Percentiles rank a stretch among this genome's conserved stretches.
These are phyloP conservation scores for Aspergillus puulaauensis DNA, from an alignment of 2,329 filamentous ascomycete genomes.

Conservation along the genomic window DNA sequence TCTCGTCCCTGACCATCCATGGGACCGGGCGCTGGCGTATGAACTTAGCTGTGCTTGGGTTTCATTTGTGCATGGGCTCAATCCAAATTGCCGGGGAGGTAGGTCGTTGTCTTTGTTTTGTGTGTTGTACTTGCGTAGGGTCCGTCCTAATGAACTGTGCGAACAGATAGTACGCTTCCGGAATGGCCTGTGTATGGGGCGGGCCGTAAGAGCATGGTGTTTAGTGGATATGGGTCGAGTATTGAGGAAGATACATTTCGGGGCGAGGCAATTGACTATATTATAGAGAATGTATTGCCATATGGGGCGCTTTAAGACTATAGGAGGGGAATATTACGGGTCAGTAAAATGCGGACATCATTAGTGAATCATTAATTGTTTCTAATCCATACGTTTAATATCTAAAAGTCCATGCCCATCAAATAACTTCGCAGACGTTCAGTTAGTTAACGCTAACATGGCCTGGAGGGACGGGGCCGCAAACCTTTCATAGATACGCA, in stretches of 20 bases:
- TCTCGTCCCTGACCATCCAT: background rate
- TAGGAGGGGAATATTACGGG: background rate
- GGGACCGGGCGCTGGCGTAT: background rate
- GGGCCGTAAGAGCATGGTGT: background rate
- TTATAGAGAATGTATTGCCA: background rate
- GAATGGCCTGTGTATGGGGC: background rate
- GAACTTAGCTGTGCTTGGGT: background rate
- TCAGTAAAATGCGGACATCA: background rate
- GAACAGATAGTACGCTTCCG: background rate
- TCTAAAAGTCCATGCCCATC: constrained; percentile 76
- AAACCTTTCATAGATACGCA: constrained; percentile 91
- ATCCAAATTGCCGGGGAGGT: background rate
- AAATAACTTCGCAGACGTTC: constrained; percentile 45
- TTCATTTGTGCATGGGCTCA: background rate
- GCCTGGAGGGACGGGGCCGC: constrained; percentile 16
- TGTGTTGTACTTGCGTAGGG: background rate
- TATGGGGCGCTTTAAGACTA: background rate
- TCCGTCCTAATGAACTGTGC: background rate
- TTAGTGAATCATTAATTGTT: constrained; percentile 27
- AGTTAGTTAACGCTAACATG: background rate
- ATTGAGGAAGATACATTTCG: constrained; percentile 1
- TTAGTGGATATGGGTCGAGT: constrained; percentile 1
- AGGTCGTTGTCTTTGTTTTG: background rate
- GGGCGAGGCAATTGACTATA: background rate
- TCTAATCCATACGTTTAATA: constrained; percentile 13